Evolutionary conservation across 148 eudicot species (phyloP).

Genomic region (Camellia lanceoleosa): DNA sequence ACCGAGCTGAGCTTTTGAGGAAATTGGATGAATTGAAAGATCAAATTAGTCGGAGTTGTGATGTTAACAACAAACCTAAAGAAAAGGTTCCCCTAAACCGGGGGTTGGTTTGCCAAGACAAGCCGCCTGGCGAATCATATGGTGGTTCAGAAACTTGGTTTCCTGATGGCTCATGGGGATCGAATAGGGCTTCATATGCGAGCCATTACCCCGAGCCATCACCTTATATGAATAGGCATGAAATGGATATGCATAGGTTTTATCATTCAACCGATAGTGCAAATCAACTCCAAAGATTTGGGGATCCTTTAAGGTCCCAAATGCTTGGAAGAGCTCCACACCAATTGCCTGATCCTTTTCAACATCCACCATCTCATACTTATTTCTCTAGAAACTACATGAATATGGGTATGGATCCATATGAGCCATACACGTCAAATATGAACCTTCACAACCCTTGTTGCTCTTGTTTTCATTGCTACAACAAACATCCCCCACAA

Average conservation of each 20-base stretch:
- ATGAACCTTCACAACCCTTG: conserved; percentile 45
- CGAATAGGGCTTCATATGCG: conserved; percentile 32
- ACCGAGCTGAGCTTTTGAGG: conserved; percentile 66
- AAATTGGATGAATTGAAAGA: conserved; percentile 83
- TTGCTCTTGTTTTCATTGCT: conserved; percentile 72
- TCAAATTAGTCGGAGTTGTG: conserved; percentile 53
- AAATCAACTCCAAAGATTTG: conserved; percentile 41
- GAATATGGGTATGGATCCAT: conserved; percentile 39
- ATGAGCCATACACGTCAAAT: conserved; percentile 45
- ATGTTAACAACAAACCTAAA: conserved; percentile 40
- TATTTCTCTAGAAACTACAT: conserved; percentile 39
- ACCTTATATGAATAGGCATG: conserved; percentile 31
- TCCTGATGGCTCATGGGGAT: conserved; percentile 41
- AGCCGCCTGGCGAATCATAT: conserved; percentile 20
- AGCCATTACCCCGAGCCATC: conserved; percentile 46
- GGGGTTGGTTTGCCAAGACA: conserved; percentile 36
- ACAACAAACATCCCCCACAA: conserved; percentile 33
- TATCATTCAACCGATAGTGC: conserved; percentile 34
- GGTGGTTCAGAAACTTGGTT: conserved; percentile 38
- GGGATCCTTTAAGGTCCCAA: conserved; percentile 48
- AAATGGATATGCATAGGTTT: conserved; percentile 27
- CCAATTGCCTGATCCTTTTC: conserved; percentile 35
- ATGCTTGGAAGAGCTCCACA: conserved; percentile 45
- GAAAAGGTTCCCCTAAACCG: conserved; percentile 46
- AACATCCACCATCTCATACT: conserved; percentile 33